These are phyloP conservation scores for Chlorella sp. DNA, from an alignment of 139 green algal genomes.

Conservation along the genomic window DNA sequence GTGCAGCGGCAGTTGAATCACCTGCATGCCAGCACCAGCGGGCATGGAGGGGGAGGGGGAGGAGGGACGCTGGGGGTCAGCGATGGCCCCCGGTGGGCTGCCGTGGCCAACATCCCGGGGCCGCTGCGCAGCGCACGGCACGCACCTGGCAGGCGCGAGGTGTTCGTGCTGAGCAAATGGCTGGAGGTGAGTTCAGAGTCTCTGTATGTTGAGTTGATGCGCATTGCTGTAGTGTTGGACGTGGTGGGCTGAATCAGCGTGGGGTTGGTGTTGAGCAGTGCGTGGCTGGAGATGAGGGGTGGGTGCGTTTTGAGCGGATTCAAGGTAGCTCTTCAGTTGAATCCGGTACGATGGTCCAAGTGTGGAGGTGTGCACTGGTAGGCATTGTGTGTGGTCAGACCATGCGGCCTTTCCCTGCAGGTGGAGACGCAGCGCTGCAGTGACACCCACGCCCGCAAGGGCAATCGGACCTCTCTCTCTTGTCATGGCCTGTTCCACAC, in stretches of 20 bases:
- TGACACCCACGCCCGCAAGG: conserved; percentile 12
- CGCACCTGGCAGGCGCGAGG: background rate
- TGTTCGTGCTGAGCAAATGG: conserved; percentile 38
- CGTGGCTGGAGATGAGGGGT: background rate
- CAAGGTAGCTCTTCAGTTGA: too few relatives aligned
- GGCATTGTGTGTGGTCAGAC: too few relatives aligned
- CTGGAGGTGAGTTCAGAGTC: conserved; percentile 32
- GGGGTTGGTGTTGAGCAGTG: background rate
- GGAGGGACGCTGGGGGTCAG: too few relatives aligned
- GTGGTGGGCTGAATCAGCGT: background rate
- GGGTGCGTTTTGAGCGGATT: too few relatives aligned
- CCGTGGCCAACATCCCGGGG: background rate
- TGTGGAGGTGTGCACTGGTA: too few relatives aligned
- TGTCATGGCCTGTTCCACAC: too few relatives aligned
- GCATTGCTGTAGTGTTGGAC: too few relatives aligned
- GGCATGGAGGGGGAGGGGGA: background rate
- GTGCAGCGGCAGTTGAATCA: conserved; percentile 21
- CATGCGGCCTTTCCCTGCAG: too few relatives aligned
- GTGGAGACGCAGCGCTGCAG: conserved; percentile 28
- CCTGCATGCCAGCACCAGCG: conserved; percentile 13
- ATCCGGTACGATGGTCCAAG: too few relatives aligned
- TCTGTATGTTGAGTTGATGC: too few relatives aligned
- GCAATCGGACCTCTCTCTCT: conserved; percentile 22
- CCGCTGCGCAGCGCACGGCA: conserved; percentile 22
- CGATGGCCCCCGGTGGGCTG: background rate